phyloP scores from a whole-genome alignment of 306 rosid species.

The Begonia fuchsioides region DNA sequence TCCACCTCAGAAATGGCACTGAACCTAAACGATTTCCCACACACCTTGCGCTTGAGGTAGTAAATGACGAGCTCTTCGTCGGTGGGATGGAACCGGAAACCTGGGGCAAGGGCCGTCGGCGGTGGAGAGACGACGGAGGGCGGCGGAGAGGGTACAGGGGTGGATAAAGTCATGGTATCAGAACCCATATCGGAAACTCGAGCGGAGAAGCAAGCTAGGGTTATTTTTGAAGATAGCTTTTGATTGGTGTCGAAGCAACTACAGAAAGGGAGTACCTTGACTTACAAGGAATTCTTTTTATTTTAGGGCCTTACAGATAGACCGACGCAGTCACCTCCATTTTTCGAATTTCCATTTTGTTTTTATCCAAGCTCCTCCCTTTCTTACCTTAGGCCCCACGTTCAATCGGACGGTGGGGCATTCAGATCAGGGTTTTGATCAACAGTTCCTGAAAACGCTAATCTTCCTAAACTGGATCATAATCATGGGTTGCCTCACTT shows the following conservation, averaged over 20 bases:
- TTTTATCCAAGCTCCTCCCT: too few species aligned
- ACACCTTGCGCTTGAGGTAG: conserved; percentile 88
- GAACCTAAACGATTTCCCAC: conserved; percentile 63
- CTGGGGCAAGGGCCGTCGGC: conserved; percentile 87
- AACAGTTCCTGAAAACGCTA: too few species aligned
- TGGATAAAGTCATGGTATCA: conserved; percentile 24
- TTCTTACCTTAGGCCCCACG: too few species aligned
- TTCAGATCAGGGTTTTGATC: too few species aligned
- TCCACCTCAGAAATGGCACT: conserved; percentile 93
- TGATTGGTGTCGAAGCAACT: conserved; percentile 94
- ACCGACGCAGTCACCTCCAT: too few species aligned
- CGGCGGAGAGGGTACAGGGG: conserved; percentile 15
- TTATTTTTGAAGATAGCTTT: conserved; percentile 29
- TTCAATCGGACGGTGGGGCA: too few species aligned
- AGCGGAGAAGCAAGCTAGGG: conserved; percentile 23
- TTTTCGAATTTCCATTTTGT: too few species aligned
- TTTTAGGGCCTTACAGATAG: too few species aligned
- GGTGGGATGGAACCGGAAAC: conserved; percentile 94
- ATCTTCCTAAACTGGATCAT: too few species aligned
- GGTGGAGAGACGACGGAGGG: conserved; percentile 19
- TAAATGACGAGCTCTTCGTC: conserved; percentile 91
- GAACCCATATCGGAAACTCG: conserved; percentile 35
- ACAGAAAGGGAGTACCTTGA: conserved; percentile 70
- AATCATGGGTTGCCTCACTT: too few species aligned
- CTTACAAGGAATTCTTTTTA: conserved; percentile 77